These are phyloP conservation scores for Syzygium aromaticum DNA, from an alignment of 345 rosid species.

Conservation along the genomic window DNA sequence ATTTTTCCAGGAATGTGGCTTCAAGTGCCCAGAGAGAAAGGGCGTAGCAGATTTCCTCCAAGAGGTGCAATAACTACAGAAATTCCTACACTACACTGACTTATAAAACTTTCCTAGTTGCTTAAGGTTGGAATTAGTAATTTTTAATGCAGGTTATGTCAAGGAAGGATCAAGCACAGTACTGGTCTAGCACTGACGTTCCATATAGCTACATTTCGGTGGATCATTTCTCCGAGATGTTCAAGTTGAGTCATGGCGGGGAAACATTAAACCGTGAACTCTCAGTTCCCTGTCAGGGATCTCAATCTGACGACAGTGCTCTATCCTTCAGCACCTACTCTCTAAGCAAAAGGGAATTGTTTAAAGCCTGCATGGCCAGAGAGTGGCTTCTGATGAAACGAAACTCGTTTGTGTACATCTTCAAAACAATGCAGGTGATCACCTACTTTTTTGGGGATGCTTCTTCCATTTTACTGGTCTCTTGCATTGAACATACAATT, in stretches of 20 bases:
- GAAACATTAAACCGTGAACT: constrained; percentile 24
- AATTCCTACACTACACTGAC: not conserved
- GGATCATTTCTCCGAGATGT: constrained; percentile 27
- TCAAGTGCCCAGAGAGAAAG: constrained; percentile 57
- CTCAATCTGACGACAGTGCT: constrained; percentile 24
- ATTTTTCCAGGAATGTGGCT: constrained; percentile 55
- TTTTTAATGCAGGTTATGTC: constrained; percentile 39
- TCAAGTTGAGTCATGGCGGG: constrained; percentile 18
- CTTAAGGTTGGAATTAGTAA: not conserved
- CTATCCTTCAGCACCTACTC: constrained; percentile 32
- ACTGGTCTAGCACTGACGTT: constrained; percentile 28
- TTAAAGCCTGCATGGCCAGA: constrained; percentile 46
- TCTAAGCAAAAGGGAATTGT: constrained; percentile 38
- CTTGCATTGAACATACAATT: not conserved
- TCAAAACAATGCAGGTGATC: constrained; percentile 44
- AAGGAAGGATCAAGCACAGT: constrained; percentile 55
- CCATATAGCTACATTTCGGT: constrained; percentile 32
- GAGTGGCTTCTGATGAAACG: constrained; percentile 59
- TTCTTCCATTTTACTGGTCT: not conserved
- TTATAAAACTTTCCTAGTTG: not conserved
- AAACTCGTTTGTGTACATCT: constrained; percentile 40
- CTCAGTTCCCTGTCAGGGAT: constrained; percentile 22
- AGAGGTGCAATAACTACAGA: constrained; percentile 20
- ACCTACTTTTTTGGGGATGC: not conserved
- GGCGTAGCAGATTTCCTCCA: constrained; percentile 60